These are phyloP conservation scores for Metschnikowia orientalis DNA, from an alignment of 805 yeast species.

Conservation along the genomic window DNA sequence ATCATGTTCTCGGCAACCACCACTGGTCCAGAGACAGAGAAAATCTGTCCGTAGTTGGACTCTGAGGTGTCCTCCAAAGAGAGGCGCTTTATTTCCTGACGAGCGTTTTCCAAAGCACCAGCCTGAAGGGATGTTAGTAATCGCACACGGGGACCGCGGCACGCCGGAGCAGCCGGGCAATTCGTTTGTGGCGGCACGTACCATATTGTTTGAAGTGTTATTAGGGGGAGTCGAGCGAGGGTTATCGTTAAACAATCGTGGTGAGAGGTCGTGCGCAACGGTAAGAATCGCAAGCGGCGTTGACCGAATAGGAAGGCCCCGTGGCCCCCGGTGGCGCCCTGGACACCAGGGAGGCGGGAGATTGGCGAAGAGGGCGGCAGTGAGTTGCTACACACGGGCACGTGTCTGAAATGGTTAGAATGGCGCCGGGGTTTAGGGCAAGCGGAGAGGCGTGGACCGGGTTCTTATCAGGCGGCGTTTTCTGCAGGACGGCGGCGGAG, in stretches of 20 bases:
- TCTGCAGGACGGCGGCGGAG: too few relatives aligned
- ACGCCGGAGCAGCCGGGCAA: background rate
- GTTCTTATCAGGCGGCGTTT: too few relatives aligned
- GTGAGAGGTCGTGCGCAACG: constrained; percentile 8
- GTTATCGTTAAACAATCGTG: constrained; percentile 5
- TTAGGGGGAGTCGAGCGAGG: constrained; percentile 1
- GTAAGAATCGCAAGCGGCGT: constrained; percentile 7
- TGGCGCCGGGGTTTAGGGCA: too few relatives aligned
- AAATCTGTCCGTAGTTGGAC: constrained; percentile 80
- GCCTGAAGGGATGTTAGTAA: constrained; percentile 48
- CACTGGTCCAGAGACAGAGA: constrained; percentile 97
- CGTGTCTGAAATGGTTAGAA: too few relatives aligned
- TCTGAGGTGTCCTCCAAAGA: constrained; percentile 70
- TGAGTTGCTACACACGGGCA: too few relatives aligned
- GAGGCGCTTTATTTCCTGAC: constrained; percentile 84
- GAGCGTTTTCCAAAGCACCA: constrained; percentile 95
- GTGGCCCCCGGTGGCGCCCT: too few relatives aligned
- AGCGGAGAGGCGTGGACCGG: too few relatives aligned
- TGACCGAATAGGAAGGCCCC: constrained; percentile 10
- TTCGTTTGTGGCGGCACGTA: constrained; percentile 6
- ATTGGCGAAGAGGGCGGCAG: too few relatives aligned
- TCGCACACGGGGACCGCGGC: too few relatives aligned
- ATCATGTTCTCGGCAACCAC: constrained; percentile 97
- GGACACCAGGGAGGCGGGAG: too few relatives aligned
- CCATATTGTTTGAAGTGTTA: constrained; percentile 7